Percentiles rank a stretch among this genome's conserved stretches.
Conservation (phyloP, 2,329 filamentous ascomycete species). For the Colletotrichum aenigma region DNA sequence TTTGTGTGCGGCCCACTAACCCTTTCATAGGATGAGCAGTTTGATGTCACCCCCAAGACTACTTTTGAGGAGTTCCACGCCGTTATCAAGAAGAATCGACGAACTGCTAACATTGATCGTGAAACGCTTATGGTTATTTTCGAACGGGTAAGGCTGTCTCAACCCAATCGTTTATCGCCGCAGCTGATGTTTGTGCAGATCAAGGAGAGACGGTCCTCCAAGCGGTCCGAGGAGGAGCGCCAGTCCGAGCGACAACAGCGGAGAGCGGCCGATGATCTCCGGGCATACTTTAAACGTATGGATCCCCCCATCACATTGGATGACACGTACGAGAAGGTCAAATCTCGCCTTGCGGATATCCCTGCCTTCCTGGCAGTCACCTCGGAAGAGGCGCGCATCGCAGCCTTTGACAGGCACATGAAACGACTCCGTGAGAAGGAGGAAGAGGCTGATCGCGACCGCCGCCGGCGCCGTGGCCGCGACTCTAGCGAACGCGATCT, state of each 20-base stretch:
- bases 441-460: slow-evolving; percentile 76
- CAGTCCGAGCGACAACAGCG: slow-evolving; percentile 86
- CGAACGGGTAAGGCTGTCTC: slow-evolving; percentile 64
- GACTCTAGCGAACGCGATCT: slow-evolving; percentile 54
- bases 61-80: slow-evolving; percentile 86
- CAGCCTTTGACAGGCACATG: slow-evolving; percentile 90
- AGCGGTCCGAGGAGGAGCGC: slow-evolving; percentile 83
- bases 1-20: slow-evolving; percentile 37
- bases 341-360: slow-evolving; percentile 76
- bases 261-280: slow-evolving; percentile 81
- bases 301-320: slow-evolving; percentile 79
- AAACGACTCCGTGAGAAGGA: slow-evolving; percentile 91
- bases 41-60: slow-evolving; percentile 86
- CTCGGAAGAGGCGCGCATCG: slow-evolving; percentile 80
- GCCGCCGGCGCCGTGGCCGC: slow-evolving; percentile 62
- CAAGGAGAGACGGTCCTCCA: slow-evolving; percentile 78
- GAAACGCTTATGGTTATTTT: slow-evolving; percentile 84
- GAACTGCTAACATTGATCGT: slow-evolving; percentile 84
- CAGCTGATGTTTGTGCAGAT: slow-evolving; percentile 52
- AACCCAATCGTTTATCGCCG: not conserved
- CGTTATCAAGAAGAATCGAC: slow-evolving; percentile 83
- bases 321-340: slow-evolving; percentile 90
- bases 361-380: slow-evolving; percentile 85
- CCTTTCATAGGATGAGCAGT: slow-evolving; percentile 76
- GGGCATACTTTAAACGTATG: slow-evolving; percentile 85